Conservation (phyloP, 1,139 yeast species). For the Geotrichum citri-aurantii region DNA sequence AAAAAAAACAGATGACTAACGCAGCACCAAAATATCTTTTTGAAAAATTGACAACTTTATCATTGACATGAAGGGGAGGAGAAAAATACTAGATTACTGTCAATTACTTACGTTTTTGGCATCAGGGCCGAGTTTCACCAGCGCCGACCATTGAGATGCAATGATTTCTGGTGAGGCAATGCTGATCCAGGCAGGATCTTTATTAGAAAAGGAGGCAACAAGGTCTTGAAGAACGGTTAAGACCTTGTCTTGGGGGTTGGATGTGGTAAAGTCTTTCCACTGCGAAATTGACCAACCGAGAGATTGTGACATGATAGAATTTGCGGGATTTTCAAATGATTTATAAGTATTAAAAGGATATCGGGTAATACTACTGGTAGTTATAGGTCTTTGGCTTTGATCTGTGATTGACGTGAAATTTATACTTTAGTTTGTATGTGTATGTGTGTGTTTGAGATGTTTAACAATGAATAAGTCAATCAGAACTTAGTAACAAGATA, state of each 20-base stretch:
- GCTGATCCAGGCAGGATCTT: constrained; percentile 89
- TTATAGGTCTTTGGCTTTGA: not conserved
- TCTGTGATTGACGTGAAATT: not conserved
- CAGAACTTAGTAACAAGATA: not conserved
- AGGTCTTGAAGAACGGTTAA: constrained; percentile 45
- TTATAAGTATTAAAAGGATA: too few relatives aligned
- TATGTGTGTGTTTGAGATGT: not conserved
- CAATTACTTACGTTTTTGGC: constrained; percentile 37
- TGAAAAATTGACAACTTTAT: not conserved
- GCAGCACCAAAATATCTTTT: too few relatives aligned
- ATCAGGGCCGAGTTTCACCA: constrained; percentile 39
- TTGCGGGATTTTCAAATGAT: not conserved
- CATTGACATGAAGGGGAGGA: not conserved
- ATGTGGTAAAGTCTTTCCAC: constrained; percentile 66
- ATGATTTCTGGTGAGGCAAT: constrained; percentile 57
- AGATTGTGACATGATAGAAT: not conserved
- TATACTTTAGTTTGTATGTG: not conserved
- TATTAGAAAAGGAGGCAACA: constrained; percentile 39
- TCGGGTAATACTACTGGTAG: not conserved
- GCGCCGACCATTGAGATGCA: constrained; percentile 68
- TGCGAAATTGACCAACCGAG: constrained; percentile 59
- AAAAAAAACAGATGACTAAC: too few relatives aligned
- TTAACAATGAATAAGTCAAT: not conserved
- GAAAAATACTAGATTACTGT: not conserved
- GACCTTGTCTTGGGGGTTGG: constrained; percentile 59